Conservation (phyloP, 2,329 filamentous ascomycete species). For the Phaeosphaeriaceae sp. region DNA sequence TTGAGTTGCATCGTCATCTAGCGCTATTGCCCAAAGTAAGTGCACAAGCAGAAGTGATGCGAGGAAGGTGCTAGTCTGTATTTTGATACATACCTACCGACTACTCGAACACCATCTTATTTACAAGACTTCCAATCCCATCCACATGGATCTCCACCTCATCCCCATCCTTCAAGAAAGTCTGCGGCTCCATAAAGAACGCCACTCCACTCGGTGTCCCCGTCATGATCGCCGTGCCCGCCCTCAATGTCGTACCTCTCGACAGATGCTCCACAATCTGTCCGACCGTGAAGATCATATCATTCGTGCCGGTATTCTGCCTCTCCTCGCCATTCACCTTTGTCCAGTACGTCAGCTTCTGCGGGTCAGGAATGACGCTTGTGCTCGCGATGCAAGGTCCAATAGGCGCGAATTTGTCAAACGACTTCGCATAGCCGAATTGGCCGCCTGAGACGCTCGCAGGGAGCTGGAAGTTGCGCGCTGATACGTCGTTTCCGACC, state of each 20-base stretch:
- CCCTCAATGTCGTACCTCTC: conserved; percentile 55
- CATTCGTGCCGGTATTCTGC: conserved; percentile 53
- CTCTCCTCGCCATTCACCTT: conserved; percentile 54
- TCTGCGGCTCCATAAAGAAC: conserved; percentile 47
- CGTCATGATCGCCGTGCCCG: conserved; percentile 58
- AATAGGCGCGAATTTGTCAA: conserved; percentile 55
- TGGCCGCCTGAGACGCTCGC: conserved; percentile 42
- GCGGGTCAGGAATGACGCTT: conserved; percentile 40
- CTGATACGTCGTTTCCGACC: conserved; percentile 68
- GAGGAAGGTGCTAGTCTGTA: neutral
- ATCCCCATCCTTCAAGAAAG: conserved; percentile 45
- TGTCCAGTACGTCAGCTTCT: conserved; percentile 45
- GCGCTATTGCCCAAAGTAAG: neutral
- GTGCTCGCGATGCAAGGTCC: conserved; percentile 51
- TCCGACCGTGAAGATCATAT: conserved; percentile 56
- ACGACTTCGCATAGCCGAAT: conserved; percentile 53
- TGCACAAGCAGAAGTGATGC: neutral
- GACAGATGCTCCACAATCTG: conserved; percentile 55
- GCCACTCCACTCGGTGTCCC: conserved; percentile 56
- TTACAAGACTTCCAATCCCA: conserved; percentile 45
- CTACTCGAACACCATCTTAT: conserved; percentile 44
- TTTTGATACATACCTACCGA: neutral
- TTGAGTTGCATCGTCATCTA: neutral
- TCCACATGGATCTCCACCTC: conserved; percentile 44
- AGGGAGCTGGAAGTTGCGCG: conserved; percentile 59